phyloP scores from a whole-genome alignment of 768 basidiomycete genomes.

The Collybiopsis confluens region DNA sequence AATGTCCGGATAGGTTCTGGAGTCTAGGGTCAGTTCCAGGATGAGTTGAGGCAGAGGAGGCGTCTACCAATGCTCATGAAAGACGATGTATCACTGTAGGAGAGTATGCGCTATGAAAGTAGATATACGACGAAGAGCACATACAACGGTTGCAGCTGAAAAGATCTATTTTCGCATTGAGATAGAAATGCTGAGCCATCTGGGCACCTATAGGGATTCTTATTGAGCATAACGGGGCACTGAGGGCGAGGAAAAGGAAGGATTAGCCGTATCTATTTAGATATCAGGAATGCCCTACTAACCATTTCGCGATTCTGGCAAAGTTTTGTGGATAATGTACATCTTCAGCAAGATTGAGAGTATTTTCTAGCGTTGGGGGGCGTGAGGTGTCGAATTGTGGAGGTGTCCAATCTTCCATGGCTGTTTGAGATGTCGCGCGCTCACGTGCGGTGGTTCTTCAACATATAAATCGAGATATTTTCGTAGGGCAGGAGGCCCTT shows the following conservation, averaged over 20 bases:
- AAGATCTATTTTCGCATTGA: conserved; percentile 66
- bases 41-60: not conserved
- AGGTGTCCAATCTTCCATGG: conserved; percentile 21
- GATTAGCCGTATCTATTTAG: not conserved
- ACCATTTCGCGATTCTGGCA: conserved; percentile 55
- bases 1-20: conserved; percentile 28
- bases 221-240: not conserved
- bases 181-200: conserved; percentile 69
- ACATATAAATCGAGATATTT: too few relatives aligned
- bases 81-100: not conserved
- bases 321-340: conserved; percentile 38
- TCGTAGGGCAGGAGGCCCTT: too few relatives aligned
- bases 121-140: conserved; percentile 9
- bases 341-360: conserved; percentile 17
- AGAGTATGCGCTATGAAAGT: not conserved
- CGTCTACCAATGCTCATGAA: not conserved
- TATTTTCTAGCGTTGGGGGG: conserved; percentile 8
- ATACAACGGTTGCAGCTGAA: conserved; percentile 49
- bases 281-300: not conserved
- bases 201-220: conserved; percentile 49
- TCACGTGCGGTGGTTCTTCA: too few relatives aligned
- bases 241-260: not conserved
- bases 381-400: conserved; percentile 24
- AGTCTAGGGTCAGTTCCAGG: not conserved
- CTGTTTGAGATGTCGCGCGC: too few relatives aligned